These are phyloP conservation scores for Populus davidiana DNA, from an alignment of 345 rosid genomes.

Conservation along the genomic window DNA sequence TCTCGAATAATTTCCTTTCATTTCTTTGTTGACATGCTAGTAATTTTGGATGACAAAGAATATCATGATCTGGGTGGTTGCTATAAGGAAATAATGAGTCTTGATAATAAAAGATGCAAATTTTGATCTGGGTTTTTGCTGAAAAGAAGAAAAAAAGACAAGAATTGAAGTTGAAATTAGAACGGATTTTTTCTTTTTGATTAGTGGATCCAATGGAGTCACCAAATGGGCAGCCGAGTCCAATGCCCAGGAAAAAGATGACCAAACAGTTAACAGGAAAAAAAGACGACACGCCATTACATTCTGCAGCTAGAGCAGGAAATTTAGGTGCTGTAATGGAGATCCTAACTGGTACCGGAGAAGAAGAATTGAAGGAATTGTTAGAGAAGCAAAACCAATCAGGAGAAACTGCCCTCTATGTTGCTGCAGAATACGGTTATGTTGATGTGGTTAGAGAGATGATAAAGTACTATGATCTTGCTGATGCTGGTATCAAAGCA, in stretches of 20 bases:
- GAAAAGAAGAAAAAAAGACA: constrained; percentile 19
- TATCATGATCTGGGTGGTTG: not conserved
- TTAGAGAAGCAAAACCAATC: constrained; percentile 77
- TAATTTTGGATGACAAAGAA: not conserved
- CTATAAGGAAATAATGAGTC: constrained; percentile 1
- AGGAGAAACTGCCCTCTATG: constrained; percentile 92
- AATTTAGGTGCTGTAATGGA: constrained; percentile 46
- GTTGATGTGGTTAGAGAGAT: constrained; percentile 71
- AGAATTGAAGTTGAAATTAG: constrained; percentile 1
- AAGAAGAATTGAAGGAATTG: constrained; percentile 45
- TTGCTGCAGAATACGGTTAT: constrained; percentile 79
- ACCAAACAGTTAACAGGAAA: constrained; percentile 84
- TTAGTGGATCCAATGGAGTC: constrained; percentile 28
- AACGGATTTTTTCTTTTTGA: not conserved
- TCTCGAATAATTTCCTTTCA: not conserved
- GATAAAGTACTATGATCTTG: constrained; percentile 72
- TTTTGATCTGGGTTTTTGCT: constrained; percentile 42
- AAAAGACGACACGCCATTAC: constrained; percentile 70
- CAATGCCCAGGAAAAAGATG: constrained; percentile 60
- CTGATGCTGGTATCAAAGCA: constrained; percentile 76
- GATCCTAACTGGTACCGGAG: constrained; percentile 41
- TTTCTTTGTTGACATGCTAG: constrained; percentile 19
- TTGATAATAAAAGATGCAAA: constrained; percentile 18
- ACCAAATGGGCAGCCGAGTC: constrained; percentile 12
- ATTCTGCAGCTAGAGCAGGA: constrained; percentile 75